Base-by-base conservation (phyloP, 202 grass and related monocot species). In the Digitaria exilis region DNA sequence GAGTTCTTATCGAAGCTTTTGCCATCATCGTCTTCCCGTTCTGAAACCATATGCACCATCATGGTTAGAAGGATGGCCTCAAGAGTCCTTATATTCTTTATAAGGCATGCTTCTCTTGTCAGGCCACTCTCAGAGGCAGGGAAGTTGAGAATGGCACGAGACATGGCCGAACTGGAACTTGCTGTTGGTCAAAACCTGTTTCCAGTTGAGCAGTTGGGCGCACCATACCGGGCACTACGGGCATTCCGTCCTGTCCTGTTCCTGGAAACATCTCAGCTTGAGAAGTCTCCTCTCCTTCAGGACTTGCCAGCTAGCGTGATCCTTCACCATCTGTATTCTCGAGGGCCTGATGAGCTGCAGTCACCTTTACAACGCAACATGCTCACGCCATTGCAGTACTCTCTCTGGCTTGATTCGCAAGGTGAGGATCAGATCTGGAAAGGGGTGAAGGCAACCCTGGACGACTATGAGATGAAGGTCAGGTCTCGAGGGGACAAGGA, bases 1-100 rank as follows among this genome's bases (percentile, higher is more conserved):
- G 96, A 99, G 81, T 99, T 99, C 77, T 67, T 99, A 52, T 94
- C 85, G 7, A 96, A 99, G 86, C 84, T 99, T 52, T 79, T 99
- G 61, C 90, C 89, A 59, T 80, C 94, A 35, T 93, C 92, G 70
- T 87, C 96, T 31, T 96, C 96, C 69, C 91, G 88, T 41, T 94
- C 84, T 7, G 93, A 99, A 77, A 94, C 96, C 62, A 96, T 99
- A 63, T 99, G 96, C 60, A 99, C 93, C 21, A 90, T 84, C 39
- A 90, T 99, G 80, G 93, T 94, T 64, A 91, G 93, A 79, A 91
- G 91, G 86, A 96, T 99, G 93, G 96, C 96, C 45, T 99, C 93
- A 62, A 90, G 87, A 67, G 73, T 99, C 16, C 86, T 99, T 18
- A 83, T 99, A 87, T 94, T 96, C 77, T 99, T 99, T 79, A 99